These are phyloP conservation scores for Curvularia sp. DNA, from an alignment of 2,329 filamentous ascomycete species.

Conservation along the genomic window DNA sequence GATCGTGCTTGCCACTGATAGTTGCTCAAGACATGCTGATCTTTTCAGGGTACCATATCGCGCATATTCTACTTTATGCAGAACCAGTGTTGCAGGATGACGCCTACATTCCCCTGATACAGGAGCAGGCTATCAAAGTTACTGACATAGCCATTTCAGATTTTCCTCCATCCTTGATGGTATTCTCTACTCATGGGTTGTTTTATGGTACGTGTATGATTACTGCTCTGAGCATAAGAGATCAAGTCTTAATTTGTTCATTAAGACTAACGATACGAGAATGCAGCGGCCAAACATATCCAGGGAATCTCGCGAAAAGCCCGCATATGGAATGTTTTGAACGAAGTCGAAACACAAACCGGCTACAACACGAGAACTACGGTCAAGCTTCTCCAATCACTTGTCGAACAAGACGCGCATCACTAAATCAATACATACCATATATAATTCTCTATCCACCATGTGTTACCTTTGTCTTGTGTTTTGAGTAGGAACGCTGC, in stretches of 20 bases:
- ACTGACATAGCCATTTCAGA: conserved; percentile 45
- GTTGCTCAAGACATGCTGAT: background rate
- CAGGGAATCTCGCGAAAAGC: conserved; percentile 43
- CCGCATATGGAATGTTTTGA: conserved; percentile 43
- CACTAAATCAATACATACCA: background rate
- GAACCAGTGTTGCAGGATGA: conserved; percentile 41
- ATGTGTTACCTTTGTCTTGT: background rate
- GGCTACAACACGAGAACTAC: conserved; percentile 42
- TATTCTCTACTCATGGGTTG: conserved; percentile 44
- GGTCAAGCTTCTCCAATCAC: conserved; percentile 38
- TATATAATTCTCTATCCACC: background rate
- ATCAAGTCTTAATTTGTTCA: background rate
- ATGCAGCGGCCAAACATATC: conserved; percentile 46
- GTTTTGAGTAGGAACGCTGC: background rate
- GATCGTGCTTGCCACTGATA: background rate
- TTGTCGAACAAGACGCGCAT: conserved; percentile 26
- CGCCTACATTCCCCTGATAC: conserved; percentile 36
- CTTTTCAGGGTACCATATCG: conserved; percentile 37
- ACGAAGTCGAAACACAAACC: conserved; percentile 42
- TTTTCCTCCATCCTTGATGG: conserved; percentile 42
- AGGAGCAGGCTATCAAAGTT: conserved; percentile 41
- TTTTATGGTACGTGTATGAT: conserved; percentile 36
- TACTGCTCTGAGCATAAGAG: no score
- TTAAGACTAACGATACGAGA: background rate
- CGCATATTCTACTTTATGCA: conserved; percentile 43